Base-by-base conservation (phyloP, 257 asterid genomes). In the Buddleja alternifolia region DNA sequence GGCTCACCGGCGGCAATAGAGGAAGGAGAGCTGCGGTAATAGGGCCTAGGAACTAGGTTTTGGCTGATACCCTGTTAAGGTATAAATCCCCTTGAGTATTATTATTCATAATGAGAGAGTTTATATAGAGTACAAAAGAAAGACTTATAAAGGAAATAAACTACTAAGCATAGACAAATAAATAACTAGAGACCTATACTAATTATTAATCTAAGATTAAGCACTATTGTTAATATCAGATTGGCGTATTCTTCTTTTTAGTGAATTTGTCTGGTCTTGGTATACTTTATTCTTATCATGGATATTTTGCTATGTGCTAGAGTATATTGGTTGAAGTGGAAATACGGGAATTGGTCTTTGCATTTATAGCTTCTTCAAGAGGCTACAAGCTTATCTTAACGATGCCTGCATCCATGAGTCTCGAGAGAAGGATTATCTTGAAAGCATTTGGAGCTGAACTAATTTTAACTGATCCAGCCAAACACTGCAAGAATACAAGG, bases 381-480 rank as follows among this genome's bases (percentile, higher is more conserved):
- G 97, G 97, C 76, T 94, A 94, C 81, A 94, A 89, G 81, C 97
- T 94, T 76, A 94, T 94, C 77, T 74, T 94, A 80, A 91, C 99
- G 6, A 90, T 94, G 99, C 99, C 99, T n/a, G 90, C 99, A 24
- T 94, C 99, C 76, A 94, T 94, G 97, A 94, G 97, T 89, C 93
- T 91, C 66, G 99, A 94, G 79, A 91, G 99, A 85, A 87, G 97
- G 84, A 96, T 94, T 66, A 90, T 94, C 80, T 74, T 94, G 80
- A 94, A 84, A 81, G 99, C 99, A 78, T 94, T 94, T 68, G 99
- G 99, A 77, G 99, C 99, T 67, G 97, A 94, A 60, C 86, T 94
- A 74, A 77, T 94, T 73, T 77, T 94, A 76, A 91, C 99, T 6
- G 95, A 91, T 15, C 88, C 97, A 29, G 86, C 97, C 60, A 89